Evolutionary conservation across 805 yeast genomes (phyloP), one percentile per base, ranked within the genome.

Genomic region (Candida argentea): DNA sequence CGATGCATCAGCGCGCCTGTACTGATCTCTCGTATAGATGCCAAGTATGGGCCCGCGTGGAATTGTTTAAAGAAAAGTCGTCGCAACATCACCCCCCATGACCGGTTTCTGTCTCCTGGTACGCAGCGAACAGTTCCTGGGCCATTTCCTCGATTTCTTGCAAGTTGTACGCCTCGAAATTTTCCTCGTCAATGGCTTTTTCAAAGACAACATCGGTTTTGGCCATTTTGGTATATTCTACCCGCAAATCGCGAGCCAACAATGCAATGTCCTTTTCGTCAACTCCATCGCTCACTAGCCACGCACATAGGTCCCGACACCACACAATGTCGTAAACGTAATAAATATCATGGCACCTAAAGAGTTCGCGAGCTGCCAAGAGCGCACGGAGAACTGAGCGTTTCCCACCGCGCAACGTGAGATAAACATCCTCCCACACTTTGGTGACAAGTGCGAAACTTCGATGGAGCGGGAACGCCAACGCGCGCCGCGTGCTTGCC

Each of bases 331-430:
- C 81, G 48, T 87, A 87, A 5, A 84, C 85, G 46, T 85, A 83
- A 48, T 85, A 85, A 13, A 79, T 67, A 43, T 85, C 94, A 46
- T 85, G 94, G 45, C 58, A 79, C 34, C 95, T 65, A 51, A 87
- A 87, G 7, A 81, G 54, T 45, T 81, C 89, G 38, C 81, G 68
- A 10, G 74, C 51, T 5, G 68, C 71, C 17, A 86, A 53, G 14
- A 89, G 45, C 1, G 68, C 57, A 38, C 70, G 68, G 20, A 86
- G 55, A 0, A 87, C 65, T 9, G 68, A 63, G 27, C 81, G 58
- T 42, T 76, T 77, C 2, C 96, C 96, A 16, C 70, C 71, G 29
- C 78, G 50, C 26, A 91, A 55, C 3, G 74, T 57, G 28, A 60
- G 61, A 37, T 78, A 72, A 0, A 76, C 82, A 47, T 83, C 95